These are phyloP conservation scores for Gossypium lobatum DNA, from an alignment of 441 rosid genomes.

Conservation along the genomic window DNA sequence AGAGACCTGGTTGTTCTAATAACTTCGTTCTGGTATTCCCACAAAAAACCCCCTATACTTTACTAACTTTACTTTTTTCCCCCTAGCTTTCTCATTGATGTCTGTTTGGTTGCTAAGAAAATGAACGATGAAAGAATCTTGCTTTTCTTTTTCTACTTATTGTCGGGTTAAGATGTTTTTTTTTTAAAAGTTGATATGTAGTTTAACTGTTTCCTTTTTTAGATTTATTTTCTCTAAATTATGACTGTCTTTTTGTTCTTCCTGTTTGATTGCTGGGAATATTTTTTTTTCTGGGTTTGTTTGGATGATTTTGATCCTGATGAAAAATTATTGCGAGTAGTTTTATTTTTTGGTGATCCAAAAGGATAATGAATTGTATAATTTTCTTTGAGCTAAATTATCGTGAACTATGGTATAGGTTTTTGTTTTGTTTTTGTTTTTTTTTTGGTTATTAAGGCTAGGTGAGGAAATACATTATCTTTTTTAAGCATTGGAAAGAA, in stretches of 20 bases:
- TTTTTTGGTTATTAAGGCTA: neutral
- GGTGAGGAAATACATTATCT: neutral
- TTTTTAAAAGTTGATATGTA: neutral
- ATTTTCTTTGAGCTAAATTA: neutral
- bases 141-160: neutral
- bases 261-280: slow-evolving; percentile 23
- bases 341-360: neutral
- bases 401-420: neutral
- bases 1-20: slow-evolving; percentile 40
- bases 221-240: neutral
- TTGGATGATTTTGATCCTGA: neutral
- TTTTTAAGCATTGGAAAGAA: neutral
- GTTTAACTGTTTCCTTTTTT: neutral
- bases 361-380: neutral
- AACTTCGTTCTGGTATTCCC: slow-evolving; percentile 42
- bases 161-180: neutral
- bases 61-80: neutral
- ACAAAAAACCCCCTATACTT: neutral
- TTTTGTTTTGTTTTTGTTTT: neutral
- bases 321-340: neutral
- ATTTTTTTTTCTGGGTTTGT: neutral
- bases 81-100: neutral
- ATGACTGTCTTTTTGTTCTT: neutral
- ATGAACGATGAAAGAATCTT: slow-evolving; percentile 9
- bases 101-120: slow-evolving; percentile 12